Conservation (phyloP, 1,139 yeast species). For the Sugiyamaella castrensis region DNA sequence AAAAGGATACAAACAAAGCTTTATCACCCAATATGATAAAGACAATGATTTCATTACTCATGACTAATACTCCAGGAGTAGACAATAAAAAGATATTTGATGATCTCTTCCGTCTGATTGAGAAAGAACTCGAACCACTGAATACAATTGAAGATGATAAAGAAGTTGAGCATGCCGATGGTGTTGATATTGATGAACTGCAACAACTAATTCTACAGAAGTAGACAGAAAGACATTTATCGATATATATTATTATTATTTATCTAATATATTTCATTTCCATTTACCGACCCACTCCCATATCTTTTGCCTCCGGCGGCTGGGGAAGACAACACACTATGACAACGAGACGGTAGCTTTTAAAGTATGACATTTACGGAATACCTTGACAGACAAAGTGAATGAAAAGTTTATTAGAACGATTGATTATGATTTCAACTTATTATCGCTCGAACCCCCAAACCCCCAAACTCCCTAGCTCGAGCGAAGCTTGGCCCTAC, state of each 20-base stretch:
- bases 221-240: too few species aligned
- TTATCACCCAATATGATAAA: slow-evolving; percentile 1
- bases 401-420: too few species aligned
- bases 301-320: slow-evolving; percentile 5
- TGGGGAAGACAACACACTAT: too few species aligned
- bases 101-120: not conserved
- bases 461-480: too few species aligned
- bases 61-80: slow-evolving; percentile 2
- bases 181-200: not conserved
- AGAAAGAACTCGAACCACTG: slow-evolving; percentile 8
- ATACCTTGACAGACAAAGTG: too few species aligned
- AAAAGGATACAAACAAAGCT: slow-evolving; percentile 2
- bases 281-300: not conserved
- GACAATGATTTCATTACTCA: slow-evolving; percentile 1
- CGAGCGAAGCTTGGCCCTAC: too few species aligned
- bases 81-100: not conserved
- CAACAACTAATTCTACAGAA: not conserved
- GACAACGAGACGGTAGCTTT: too few species aligned
- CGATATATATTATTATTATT: too few species aligned
- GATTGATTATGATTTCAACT: too few species aligned
- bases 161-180: slow-evolving; percentile 1
- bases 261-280: too few species aligned
- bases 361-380: too few species aligned
- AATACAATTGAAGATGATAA: slow-evolving; percentile 7
- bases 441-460: too few species aligned